Base-by-base conservation (phyloP, 2,329 filamentous ascomycete genomes). In the Diplodia intermedia region DNA sequence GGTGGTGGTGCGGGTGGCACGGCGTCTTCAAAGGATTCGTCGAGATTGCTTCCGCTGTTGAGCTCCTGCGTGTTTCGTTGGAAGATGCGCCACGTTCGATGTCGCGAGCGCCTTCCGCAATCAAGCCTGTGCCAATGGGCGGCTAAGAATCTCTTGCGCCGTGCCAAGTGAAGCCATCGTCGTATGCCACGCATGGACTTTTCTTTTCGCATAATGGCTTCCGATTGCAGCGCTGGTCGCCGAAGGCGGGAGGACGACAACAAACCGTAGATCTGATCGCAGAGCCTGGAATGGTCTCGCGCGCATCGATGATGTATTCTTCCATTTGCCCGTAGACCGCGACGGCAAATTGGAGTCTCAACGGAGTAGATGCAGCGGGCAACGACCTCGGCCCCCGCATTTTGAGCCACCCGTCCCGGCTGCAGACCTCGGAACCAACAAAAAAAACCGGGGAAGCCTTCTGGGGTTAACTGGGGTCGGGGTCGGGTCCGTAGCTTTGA, bases 121-220 rank as follows among this genome's bases (percentile, higher is more conserved):
- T 49, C 60, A 63, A 63, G 60, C 60, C 8, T 63, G 60, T 52
- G 60, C 60, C 60, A 63, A 63, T 52, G 47, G 26, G 60, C 60
- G 20, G 43, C 43, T 47, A 47, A 20, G 8, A 47, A 47, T n/a
- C 18, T 56, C 55, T 63, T 52, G 47, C 47, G 29, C 20, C 26
- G 18, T 26, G 60, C 60, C 60, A 63, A 63, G 60, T 52, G 43
- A 52, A 63, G 60, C 60, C 60, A 38, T 52, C 12, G 38, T 29
- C 40, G 56, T n/a, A 49, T 61, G 56, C 56, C 56, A 61, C 33
- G 60, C 60, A 38, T 49, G n/a, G 14, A 26, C 20, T 31, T 36
- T 23, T 20, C 26, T 52, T 15, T 15, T 52, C 40, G 40, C 38
- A 29, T 14, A 26, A 23, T 29, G n/a, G 26, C 14, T 23, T n/a